A percentile compares a stretch with the other conserved stretches of the same genome.
Conservation (phyloP, 176 grass and related monocot genomes). For the Puya raimondii region DNA sequence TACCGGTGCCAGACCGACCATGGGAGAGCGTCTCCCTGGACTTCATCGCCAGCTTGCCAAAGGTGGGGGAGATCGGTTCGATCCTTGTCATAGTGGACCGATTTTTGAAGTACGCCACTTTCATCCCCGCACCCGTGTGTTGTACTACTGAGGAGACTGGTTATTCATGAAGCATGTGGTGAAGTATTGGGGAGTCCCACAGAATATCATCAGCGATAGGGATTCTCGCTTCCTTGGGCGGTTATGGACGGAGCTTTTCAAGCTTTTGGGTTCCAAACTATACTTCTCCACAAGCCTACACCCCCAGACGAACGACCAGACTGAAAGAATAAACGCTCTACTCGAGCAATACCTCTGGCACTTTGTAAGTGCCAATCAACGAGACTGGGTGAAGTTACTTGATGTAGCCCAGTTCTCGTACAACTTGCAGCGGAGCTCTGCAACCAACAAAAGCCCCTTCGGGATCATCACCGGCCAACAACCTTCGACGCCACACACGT, state of each 20-base stretch:
- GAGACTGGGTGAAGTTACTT: no score
- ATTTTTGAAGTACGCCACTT: not conserved
- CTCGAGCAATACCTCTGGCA: not conserved
- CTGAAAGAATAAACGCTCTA: not conserved
- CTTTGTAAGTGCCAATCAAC: not conserved
- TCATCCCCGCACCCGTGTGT: no score
- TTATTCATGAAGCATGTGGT: not conserved
- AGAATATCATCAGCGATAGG: not conserved
- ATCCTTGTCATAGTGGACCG: not conserved
- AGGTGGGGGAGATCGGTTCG: not conserved
- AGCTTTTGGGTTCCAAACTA: not conserved
- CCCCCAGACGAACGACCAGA: not conserved
- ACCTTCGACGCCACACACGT: not conserved
- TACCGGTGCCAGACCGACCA: not conserved
- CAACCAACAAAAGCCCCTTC: not conserved
- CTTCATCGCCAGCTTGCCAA: not conserved
- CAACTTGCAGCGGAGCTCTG: not conserved
- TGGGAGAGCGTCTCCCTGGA: not conserved
- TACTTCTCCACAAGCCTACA: not conserved
- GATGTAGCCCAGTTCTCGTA: not conserved
- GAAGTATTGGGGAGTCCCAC: not conserved
- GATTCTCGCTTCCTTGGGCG: not conserved
- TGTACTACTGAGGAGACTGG: not conserved
- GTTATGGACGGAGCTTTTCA: not conserved
- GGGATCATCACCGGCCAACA: not conserved